These are phyloP conservation scores for Mucor indicus DNA, from an alignment of 371 early-diverging fungal species.

Conservation along the genomic window DNA sequence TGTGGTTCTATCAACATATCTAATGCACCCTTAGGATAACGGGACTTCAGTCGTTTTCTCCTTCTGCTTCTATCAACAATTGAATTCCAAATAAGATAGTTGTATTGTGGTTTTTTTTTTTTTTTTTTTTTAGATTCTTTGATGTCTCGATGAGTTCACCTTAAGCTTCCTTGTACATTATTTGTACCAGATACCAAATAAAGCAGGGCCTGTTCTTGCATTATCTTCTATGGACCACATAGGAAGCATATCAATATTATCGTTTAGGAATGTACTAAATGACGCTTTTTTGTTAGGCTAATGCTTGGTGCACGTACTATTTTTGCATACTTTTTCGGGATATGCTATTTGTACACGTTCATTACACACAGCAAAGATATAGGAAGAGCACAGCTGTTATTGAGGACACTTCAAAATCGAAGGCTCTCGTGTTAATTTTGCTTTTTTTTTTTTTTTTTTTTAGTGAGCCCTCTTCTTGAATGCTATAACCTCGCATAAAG, in stretches of 20 bases:
- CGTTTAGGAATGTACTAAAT: no score
- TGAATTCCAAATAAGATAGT: slow-evolving; percentile 11
- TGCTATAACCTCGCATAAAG: no score
- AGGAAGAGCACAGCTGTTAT: no score
- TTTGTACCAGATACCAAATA: slow-evolving; percentile 6
- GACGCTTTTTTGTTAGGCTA: not conserved
- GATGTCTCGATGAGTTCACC: not conserved
- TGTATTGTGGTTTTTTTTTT: slow-evolving; percentile 10
- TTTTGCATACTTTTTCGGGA: no score
- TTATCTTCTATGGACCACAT: slow-evolving; percentile 1
- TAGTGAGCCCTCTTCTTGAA: no score
- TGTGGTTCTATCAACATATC: slow-evolving; percentile 7
- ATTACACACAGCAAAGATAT: no score
- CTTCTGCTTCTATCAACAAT: slow-evolving; percentile 10
- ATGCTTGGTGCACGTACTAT: not conserved
- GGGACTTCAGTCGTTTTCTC: slow-evolving; percentile 6
- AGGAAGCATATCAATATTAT: slow-evolving; percentile 6
- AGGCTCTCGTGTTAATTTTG: no score
- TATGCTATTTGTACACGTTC: no score
- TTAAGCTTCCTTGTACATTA: slow-evolving; percentile 4
- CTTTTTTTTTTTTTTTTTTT: no score
- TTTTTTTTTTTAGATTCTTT: slow-evolving; percentile 7
- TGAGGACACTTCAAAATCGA: no score
- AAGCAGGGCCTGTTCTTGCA: slow-evolving; percentile 4
- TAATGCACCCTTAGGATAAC: slow-evolving; percentile 6